These are phyloP conservation scores for Suillus hirtellus DNA, from an alignment of 768 basidiomycete species.

Conservation along the genomic window DNA sequence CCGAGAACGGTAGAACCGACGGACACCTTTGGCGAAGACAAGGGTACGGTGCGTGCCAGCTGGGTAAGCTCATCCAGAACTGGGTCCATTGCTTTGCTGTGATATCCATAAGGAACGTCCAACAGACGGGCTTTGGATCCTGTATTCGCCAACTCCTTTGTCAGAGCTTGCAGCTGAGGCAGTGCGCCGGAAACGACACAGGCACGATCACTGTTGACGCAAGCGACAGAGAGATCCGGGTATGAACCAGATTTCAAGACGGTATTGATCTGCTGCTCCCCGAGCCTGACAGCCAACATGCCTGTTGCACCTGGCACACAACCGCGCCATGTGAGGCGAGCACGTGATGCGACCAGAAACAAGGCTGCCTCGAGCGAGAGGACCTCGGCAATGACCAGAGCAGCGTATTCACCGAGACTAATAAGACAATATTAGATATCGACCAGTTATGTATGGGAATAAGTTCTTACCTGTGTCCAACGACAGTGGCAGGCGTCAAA, in stretches of 20 bases:
- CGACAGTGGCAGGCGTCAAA: constrained; percentile 54
- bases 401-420: constrained; percentile 78
- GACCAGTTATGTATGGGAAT: neutral
- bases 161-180: constrained; percentile 42
- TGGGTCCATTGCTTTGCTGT: constrained; percentile 64
- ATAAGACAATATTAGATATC: constrained; percentile 4
- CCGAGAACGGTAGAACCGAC: constrained; percentile 66
- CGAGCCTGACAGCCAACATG: constrained; percentile 59
- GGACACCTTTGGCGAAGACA: constrained; percentile 54
- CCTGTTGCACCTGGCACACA: constrained; percentile 49
- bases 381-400: constrained; percentile 62
- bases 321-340: constrained; percentile 52
- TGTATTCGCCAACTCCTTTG: constrained; percentile 39
- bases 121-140: constrained; percentile 46
- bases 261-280: constrained; percentile 33
- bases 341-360: constrained; percentile 55
- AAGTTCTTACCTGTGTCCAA: constrained; percentile 66
- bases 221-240: constrained; percentile 49
- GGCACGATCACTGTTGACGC: constrained; percentile 59
- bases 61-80: constrained; percentile 49
- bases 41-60: constrained; percentile 37
- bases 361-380: constrained; percentile 59
- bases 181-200: constrained; percentile 62
- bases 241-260: constrained; percentile 36
- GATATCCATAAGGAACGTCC: constrained; percentile 61